Evolutionary conservation across 257 asterid species (phyloP), one percentile per base, ranked within the genome.

Genomic region (Catharanthus roseus): DNA sequence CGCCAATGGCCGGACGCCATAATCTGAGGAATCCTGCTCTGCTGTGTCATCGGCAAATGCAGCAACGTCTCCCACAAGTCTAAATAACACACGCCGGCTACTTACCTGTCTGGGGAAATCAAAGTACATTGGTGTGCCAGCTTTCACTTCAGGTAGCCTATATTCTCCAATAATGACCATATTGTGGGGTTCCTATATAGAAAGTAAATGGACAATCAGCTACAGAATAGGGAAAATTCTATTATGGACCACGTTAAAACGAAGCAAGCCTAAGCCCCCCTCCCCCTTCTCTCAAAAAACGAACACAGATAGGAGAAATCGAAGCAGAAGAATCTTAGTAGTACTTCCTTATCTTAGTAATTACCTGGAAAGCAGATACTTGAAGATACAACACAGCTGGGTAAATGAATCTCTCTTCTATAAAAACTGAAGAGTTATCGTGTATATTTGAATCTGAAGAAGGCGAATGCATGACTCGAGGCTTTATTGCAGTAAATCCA

Each of bases 321-420:
- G 31, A 12, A 71, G 34, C 29, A 33, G 39, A 49, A 29, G 39
- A 26, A 63, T 23, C n/a, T 10, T 36, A 61, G 16, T 36, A 61
- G 16, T 7, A 50, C 8, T 16, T 42, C 21, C 39, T 11, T 19
- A 1, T 39, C 19, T 38, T 23, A 18, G 31, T 50, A 33, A 54
- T 61, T 90, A 93, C 98, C 98, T 93, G 97, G 79, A 90, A 85
- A 51, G 91, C 89, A 54, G 95, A 86, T 54, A 93, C 99, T 88
- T 89, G 97, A 84, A 91, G 81, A 76, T 88, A 81, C 78, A 93
- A 71, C 73, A 93, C 87, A 66, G 99, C 90, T 41, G 97, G 96
- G 73, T 86, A 78, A 53, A 79, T 79, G 78, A 91, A 85, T 85
- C 99, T 85, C 74, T 91, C 97, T 60, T 93, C 99, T 55, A 93